Conservation (phyloP, 768 basidiomycete species). For the Suillus placidus region DNA sequence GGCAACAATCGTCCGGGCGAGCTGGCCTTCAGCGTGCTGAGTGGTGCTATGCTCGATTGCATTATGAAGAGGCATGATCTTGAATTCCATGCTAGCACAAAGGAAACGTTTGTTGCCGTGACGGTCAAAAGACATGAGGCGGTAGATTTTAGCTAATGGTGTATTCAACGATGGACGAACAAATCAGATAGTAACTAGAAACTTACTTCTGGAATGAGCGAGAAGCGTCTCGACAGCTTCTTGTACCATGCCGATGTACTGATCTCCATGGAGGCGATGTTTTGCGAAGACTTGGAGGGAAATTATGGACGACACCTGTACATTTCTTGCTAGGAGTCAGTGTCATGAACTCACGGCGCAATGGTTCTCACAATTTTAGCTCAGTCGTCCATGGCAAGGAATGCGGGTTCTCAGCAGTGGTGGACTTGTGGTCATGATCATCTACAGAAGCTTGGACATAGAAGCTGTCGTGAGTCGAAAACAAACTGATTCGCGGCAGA, state of each 20-base stretch:
- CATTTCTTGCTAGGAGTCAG: constrained; percentile 8
- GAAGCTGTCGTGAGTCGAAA: constrained; percentile 9
- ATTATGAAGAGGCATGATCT: not conserved
- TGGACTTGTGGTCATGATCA: not conserved
- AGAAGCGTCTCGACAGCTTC: constrained; percentile 5
- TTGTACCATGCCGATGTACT: constrained; percentile 12
- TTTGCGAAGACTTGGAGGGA: constrained; percentile 13
- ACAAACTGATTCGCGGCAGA: constrained; percentile 6
- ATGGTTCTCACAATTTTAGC: constrained; percentile 8
- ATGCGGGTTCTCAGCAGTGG: not conserved
- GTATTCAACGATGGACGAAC: not conserved
- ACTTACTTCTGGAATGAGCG: constrained; percentile 3
- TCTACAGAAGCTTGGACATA: constrained; percentile 11
- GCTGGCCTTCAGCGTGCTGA: not conserved
- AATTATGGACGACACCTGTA: constrained; percentile 8
- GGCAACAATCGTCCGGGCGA: not conserved
- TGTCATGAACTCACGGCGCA: too few species aligned
- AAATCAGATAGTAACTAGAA: not conserved
- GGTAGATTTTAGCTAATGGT: not conserved
- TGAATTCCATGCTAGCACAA: constrained; percentile 3
- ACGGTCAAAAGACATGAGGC: not conserved
- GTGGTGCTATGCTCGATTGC: not conserved
- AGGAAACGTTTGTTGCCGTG: not conserved
- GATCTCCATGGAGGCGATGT: constrained; percentile 11
- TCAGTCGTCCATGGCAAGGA: constrained; percentile 10